Percentiles rank a stretch among this genome's conserved stretches.
phyloP scores from a whole-genome alignment of 495 filamentous ascomycete genomes.

The Lepraria neglecta region DNA sequence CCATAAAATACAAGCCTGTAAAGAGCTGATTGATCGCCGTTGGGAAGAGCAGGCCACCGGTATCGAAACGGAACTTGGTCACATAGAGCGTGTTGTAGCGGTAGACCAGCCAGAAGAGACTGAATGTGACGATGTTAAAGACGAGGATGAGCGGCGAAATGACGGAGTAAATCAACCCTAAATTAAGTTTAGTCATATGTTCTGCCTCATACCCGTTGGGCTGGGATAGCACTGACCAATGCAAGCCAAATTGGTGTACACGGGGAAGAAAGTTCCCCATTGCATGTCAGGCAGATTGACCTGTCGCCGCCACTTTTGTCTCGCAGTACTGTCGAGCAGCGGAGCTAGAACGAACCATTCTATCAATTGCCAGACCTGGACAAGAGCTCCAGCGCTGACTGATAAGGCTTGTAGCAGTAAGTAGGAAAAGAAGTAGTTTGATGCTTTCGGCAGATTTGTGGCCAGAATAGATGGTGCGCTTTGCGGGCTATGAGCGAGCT shows the following conservation, averaged over 20 bases:
- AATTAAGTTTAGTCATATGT: background rate
- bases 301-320: conserved; percentile 82
- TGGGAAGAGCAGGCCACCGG: conserved; percentile 88
- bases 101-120: conserved; percentile 91
- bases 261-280: conserved; percentile 92
- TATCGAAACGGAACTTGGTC: conserved; percentile 83
- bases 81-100: conserved; percentile 97
- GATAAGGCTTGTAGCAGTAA: conserved; percentile 92
- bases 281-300: conserved; percentile 69
- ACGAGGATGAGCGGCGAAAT: conserved; percentile 85
- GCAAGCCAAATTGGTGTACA: conserved; percentile 91
- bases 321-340: conserved; percentile 76
- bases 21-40: conserved; percentile 94
- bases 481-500: conserved; percentile 23
- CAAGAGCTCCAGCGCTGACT: conserved; percentile 78
- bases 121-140: conserved; percentile 92
- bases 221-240: conserved; percentile 54
- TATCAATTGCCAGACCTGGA: conserved; percentile 73
- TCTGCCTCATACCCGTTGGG: background rate
- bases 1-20: conserved; percentile 91
- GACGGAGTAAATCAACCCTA: conserved; percentile 79
- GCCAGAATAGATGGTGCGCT: conserved; percentile 67
- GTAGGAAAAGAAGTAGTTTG: conserved; percentile 98
- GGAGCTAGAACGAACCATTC: conserved; percentile 76
- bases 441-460: conserved; percentile 73